Conservation (phyloP, 345 rosid species). For the Clarkia xantiana region DNA sequence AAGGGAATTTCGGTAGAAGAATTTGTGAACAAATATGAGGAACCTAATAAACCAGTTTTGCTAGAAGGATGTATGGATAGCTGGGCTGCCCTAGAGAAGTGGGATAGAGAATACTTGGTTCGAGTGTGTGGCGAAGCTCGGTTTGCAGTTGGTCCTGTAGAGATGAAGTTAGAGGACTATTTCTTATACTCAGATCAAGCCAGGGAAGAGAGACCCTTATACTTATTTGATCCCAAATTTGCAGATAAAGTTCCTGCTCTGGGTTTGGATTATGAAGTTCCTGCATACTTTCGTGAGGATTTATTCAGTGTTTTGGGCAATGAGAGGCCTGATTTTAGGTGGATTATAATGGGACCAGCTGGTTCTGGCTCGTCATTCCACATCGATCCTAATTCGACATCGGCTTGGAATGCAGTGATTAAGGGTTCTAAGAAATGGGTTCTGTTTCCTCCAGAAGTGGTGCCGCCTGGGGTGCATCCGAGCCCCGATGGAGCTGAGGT, state of each 20-base stretch:
- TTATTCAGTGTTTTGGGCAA: constrained; percentile 67
- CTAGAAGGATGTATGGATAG: constrained; percentile 72
- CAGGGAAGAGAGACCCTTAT: constrained; percentile 86
- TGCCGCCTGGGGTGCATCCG: constrained; percentile 93
- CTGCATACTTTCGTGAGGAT: constrained; percentile 70
- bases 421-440: constrained; percentile 94
- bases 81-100: constrained; percentile 57
- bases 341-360: constrained; percentile 89
- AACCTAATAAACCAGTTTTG: constrained; percentile 77
- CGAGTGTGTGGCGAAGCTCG: constrained; percentile 33
- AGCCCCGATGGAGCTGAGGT: constrained; percentile 97
- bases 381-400: constrained; percentile 97
- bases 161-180: constrained; percentile 66
- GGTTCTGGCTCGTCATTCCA: constrained; percentile 97
- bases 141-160: constrained; percentile 76
- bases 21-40: constrained; percentile 54
- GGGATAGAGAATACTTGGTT: constrained; percentile 65
- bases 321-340: constrained; percentile 82
- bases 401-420: constrained; percentile 92
- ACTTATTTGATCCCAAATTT: constrained; percentile 87
- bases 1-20: constrained; percentile 65
- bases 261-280: constrained; percentile 65
- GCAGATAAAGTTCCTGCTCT: constrained; percentile 57
- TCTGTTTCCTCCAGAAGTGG: constrained; percentile 83
- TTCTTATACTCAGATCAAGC: constrained; percentile 57